phyloP scores from a whole-genome alignment of 768 basidiomycete genomes.

The Erythrobasidium yunnanense region DNA sequence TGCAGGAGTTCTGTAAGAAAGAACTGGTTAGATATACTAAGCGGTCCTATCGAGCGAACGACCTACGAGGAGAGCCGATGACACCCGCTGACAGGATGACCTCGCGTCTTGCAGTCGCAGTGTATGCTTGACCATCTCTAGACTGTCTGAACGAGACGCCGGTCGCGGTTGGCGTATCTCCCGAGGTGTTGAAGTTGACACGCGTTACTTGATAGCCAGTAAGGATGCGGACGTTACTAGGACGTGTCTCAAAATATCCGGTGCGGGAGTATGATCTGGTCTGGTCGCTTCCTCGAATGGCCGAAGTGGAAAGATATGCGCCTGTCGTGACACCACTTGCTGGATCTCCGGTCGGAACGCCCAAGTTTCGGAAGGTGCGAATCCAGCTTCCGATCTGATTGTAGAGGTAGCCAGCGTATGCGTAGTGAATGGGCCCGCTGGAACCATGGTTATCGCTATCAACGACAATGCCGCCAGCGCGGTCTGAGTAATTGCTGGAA shows the following conservation, averaged over 20 bases:
- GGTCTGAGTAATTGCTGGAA: conserved; percentile 30
- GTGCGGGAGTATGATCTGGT: conserved; percentile 43
- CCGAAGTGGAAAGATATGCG: conserved; percentile 41
- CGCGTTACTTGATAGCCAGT: conserved; percentile 45
- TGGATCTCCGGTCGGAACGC: conserved; percentile 31
- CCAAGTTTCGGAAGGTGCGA: conserved; percentile 33
- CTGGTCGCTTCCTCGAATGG: conserved; percentile 39
- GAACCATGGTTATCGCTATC: conserved; percentile 40
- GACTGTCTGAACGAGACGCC: conserved; percentile 43
- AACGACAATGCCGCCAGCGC: conserved; percentile 38
- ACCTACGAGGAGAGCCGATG: conserved; percentile 35
- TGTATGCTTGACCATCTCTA: conserved; percentile 35
- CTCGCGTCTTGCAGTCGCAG: conserved; percentile 44
- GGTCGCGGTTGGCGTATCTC: conserved; percentile 40
- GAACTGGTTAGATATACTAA: too few species aligned
- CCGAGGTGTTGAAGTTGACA: conserved; percentile 40
- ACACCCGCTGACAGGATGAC: conserved; percentile 44
- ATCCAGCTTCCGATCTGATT: conserved; percentile 34
- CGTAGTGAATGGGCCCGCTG: conserved; percentile 36
- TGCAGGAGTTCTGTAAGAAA: conserved; percentile 43
- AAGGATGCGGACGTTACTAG: conserved; percentile 44
- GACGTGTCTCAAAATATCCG: conserved; percentile 44
- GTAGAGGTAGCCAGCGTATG: conserved; percentile 32
- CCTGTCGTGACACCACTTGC: conserved; percentile 33
- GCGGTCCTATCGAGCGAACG: too few species aligned